Base-by-base conservation (phyloP, 2,329 filamentous ascomycete species). In the Tolypocladium guangdongense region DNA sequence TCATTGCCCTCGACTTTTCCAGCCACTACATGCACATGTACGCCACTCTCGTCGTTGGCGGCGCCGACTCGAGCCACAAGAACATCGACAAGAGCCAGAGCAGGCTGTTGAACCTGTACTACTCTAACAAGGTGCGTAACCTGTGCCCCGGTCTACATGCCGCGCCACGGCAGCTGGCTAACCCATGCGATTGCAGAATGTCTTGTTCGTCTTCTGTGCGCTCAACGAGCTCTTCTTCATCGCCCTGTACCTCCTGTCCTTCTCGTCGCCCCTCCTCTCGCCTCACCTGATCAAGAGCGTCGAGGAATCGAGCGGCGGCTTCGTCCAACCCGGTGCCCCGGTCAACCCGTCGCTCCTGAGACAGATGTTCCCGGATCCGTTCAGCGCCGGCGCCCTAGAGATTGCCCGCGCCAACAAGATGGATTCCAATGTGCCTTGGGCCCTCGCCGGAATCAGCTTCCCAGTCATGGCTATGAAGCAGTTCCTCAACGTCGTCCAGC, bases 21-120 rank as follows among this genome's bases (percentile, higher is more conserved):
- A 96, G 90, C 68, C 93, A 99, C 72, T 99, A 97, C 69, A 92
- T 97, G 78, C 93, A 99, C 75, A 99, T 99, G 93, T 97, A 95
- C 68, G 89, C 91, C 14, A 96, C 90, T 1, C 76, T 96, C 64
- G 85, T 86, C 59, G 93, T 96, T 83, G 90, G 87, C 52, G 90
- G 89, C 52, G 79, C 82, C 52, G 81, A 84, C 62, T 88, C 73
- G 59, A 86, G 90, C 74, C 93, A 99, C 76, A 99, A 99, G 83
- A 91, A 88, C 63, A 85, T 99, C 51, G 90, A 95, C 67, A 86
- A 87, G 71, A 88, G 82, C 67, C 78, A 90, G 68, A 96, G 89
- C 75, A 89, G 86, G 83, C 77, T 97, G 55, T 74, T 99, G 68
- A 93, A 96, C 71, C 77, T 95, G 54, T 99, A 99, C 78, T 99